phyloP scores from a whole-genome alignment of 345 rosid species.

The Physaria fendleri region DNA sequence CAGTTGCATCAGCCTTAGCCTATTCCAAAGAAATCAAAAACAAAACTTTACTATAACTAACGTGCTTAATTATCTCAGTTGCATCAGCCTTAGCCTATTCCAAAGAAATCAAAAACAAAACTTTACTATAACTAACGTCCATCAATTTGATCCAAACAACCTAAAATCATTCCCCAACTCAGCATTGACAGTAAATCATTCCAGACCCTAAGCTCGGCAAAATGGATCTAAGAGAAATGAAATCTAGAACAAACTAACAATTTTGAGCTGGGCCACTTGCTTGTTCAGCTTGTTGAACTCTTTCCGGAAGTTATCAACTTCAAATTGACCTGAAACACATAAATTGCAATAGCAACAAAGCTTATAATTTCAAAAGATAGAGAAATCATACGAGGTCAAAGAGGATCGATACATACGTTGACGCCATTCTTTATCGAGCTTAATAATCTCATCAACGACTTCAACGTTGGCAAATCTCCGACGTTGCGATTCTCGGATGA shows the following conservation, averaged over 20 bases:
- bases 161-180: neutral
- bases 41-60: neutral
- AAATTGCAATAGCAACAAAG: neutral
- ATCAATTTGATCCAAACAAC: neutral
- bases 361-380: neutral
- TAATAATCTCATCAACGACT: slow-evolving; percentile 62
- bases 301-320: slow-evolving; percentile 53
- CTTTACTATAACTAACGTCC: neutral
- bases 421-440: slow-evolving; percentile 74
- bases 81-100: slow-evolving; percentile 44
- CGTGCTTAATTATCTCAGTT: neutral
- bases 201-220: neutral
- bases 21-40: neutral
- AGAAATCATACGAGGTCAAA: neutral
- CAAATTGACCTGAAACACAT: slow-evolving; percentile 51
- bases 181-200: neutral
- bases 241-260: slow-evolving; percentile 35
- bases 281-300: slow-evolving; percentile 70
- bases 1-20: slow-evolving; percentile 43
- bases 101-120: neutral
- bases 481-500: slow-evolving; percentile 67
- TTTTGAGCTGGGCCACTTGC: slow-evolving; percentile 59
- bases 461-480: slow-evolving; percentile 59
- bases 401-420: slow-evolving; percentile 36
- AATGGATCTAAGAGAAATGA: neutral